phyloP scores from a whole-genome alignment of 1,284 basidiomycete species.

The Trichosporon inkin region DNA sequence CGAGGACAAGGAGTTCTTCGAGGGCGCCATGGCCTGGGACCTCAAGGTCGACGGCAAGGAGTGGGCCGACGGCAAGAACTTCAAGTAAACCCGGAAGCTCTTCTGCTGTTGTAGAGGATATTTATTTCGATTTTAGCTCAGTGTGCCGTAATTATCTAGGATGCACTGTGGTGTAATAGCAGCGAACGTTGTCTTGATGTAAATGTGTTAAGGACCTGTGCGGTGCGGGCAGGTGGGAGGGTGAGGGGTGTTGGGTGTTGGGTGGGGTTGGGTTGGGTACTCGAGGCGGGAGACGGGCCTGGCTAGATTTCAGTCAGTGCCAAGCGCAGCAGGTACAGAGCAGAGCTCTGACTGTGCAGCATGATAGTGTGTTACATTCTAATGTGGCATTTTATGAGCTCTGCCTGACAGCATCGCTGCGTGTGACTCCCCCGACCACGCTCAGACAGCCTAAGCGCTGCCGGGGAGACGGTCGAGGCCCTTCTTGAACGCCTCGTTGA shows the following conservation, averaged over 20 bases:
- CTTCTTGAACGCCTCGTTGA: conserved; percentile 59
- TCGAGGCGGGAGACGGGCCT: no score
- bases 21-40: conserved; percentile 86
- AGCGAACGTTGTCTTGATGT: background rate
- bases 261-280: no score
- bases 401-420: no score
- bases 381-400: no score
- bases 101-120: conserved; percentile 3
- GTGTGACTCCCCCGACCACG: no score
- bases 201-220: background rate
- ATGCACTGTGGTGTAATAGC: conserved; percentile 9
- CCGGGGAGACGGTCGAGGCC: conserved; percentile 19
- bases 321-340: no score
- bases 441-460: background rate
- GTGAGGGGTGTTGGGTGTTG: background rate
- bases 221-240: background rate
- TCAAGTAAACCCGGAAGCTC: conserved; percentile 40
- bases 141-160: conserved; percentile 3
- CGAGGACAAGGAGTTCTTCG: conserved; percentile 81
- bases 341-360: no score
- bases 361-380: no score
- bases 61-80: conserved; percentile 60
- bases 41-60: conserved; percentile 75
- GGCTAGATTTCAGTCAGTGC: no score
- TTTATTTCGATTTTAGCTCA: conserved; percentile 3